Evolutionary conservation across 192 early-diverging fungal species (phyloP).

Genomic region (Geranomyces michiganensis): DNA sequence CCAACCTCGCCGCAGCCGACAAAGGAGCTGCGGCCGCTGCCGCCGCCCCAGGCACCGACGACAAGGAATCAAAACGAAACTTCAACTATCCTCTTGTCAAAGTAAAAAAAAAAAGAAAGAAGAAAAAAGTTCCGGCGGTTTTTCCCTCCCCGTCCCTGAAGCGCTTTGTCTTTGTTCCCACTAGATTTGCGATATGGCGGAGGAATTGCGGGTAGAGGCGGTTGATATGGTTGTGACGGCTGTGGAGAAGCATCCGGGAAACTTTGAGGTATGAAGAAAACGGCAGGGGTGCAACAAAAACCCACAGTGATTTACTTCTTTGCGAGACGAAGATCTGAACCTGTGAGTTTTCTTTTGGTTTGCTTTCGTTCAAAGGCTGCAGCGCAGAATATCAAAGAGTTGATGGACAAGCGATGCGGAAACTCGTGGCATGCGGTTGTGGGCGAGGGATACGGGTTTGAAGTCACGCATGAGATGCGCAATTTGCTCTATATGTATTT

Average conservation of each 20-base stretch:
- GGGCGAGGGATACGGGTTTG: slow-evolving; percentile 69
- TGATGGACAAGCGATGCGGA: slow-evolving; percentile 65
- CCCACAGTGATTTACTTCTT: background rate
- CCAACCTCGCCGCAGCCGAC: slow-evolving; percentile 47
- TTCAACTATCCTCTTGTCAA: slow-evolving; percentile 67
- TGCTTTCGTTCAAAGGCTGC: slow-evolving; percentile 50
- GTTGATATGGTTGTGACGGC: slow-evolving; percentile 66
- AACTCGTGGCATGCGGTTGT: slow-evolving; percentile 65
- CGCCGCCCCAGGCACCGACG: slow-evolving; percentile 44
- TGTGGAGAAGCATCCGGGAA: slow-evolving; percentile 61
- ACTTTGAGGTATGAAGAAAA: slow-evolving; percentile 54
- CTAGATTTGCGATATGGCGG: slow-evolving; percentile 59
- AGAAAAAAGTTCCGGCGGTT: background rate
- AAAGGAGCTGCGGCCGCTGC: slow-evolving; percentile 27
- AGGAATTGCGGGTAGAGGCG: slow-evolving; percentile 55
- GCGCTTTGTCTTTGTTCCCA: too few relatives aligned
- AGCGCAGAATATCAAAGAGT: slow-evolving; percentile 61
- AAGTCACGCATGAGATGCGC: slow-evolving; percentile 61
- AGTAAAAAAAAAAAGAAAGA: slow-evolving; percentile 26
- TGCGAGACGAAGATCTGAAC: too few relatives aligned
- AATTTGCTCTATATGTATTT: slow-evolving; percentile 67
- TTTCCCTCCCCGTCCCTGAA: too few relatives aligned
- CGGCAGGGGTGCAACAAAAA: background rate
- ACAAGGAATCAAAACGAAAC: slow-evolving; percentile 54
- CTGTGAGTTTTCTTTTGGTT: too few relatives aligned